Base-by-base conservation (phyloP, 2,329 filamentous ascomycete species). In the Talaromyces sp. region DNA sequence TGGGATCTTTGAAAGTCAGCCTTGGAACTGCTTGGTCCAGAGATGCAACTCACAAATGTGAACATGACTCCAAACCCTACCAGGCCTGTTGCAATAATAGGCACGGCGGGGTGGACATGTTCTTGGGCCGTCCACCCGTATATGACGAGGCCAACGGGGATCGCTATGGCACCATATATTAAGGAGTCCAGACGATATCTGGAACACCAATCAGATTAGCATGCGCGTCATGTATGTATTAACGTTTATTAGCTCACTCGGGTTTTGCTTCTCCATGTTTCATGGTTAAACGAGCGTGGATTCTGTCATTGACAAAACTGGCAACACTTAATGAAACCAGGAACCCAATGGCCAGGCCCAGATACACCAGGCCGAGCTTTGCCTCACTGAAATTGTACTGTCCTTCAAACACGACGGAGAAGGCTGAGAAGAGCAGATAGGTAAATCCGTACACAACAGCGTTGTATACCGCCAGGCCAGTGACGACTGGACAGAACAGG, bases 1-100 rank as follows among this genome's bases (percentile, higher is more conserved):
- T n/a, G n/a, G n/a, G n/a, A n/a, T n/a, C n/a, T n/a, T n/a, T n/a
- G 60, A 63, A 80, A 77, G 51, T 68, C 11, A 10, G 19, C 39
- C 7, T 21, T 41, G 19, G 19, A 17, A 41, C n/a, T 41, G 17
- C 17, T 41, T 22, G 9, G 19, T 40, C 9, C 17, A 3, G 17
- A 21, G 39, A 22, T 17, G 6, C 19, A 11, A 41, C 39, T 41
- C 21, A 41, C 39, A 4, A 41, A 22, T 21, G 39, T 19, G 11
- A 41, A 9, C 6, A 41, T 19, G 5, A 19, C 21, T 41, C 39
- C 39, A 3, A 41, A 17, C 21, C 39, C 39, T 19, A 41, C 21
- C 39, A 41, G 21, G 17, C 19, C 21, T 4, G 39, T 41, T 10
- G 17, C 39, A 11, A 41, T 21, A 41, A 41, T 41, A 10, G 39